A percentile compares a stretch with the other conserved stretches of the same genome.
Conservation (phyloP, 768 basidiomycete species). For the Auricularia auricula-judae region DNA sequence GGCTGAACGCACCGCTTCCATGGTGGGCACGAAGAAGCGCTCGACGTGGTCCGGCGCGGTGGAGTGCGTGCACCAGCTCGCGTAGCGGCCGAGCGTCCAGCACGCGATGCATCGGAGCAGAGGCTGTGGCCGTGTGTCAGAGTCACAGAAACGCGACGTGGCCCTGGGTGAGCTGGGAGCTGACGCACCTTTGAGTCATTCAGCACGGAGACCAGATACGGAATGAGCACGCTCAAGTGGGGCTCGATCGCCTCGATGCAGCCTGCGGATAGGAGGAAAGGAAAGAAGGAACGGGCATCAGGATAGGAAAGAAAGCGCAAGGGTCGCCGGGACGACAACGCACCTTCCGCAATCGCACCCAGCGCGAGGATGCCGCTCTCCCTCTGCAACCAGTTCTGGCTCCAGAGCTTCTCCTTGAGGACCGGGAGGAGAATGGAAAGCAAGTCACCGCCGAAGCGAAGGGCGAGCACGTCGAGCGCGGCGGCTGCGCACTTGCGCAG, state of each 20-base stretch:
- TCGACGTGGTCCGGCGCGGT: slow-evolving; percentile 80
- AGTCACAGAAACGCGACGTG: neutral
- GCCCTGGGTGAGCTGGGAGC: neutral
- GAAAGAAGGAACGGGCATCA: neutral
- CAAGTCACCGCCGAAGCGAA: slow-evolving; percentile 83
- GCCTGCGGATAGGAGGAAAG: slow-evolving; percentile 34
- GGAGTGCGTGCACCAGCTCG: slow-evolving; percentile 90
- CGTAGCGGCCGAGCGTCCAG: slow-evolving; percentile 98
- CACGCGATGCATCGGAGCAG: slow-evolving; percentile 97
- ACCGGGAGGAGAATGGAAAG: slow-evolving; percentile 80
- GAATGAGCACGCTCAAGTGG: slow-evolving; percentile 86
- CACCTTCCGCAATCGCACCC: slow-evolving; percentile 98
- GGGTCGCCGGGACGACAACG: slow-evolving; percentile 12
- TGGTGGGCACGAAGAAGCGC: slow-evolving; percentile 88
- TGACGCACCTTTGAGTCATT: slow-evolving; percentile 76
- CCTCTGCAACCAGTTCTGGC: slow-evolving; percentile 81
- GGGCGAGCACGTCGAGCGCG: slow-evolving; percentile 91
- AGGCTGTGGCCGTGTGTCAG: slow-evolving; percentile 41
- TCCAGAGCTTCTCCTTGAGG: slow-evolving; percentile 90
- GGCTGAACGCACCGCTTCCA: slow-evolving; percentile 78
- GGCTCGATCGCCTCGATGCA: slow-evolving; percentile 95
- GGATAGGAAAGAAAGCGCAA: neutral
- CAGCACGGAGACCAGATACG: slow-evolving; percentile 83
- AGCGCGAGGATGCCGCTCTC: slow-evolving; percentile 94
- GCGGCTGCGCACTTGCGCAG: slow-evolving; percentile 96